phyloP scores from a whole-genome alignment of 148 eudicot species.

The Chenopodium album region DNA sequence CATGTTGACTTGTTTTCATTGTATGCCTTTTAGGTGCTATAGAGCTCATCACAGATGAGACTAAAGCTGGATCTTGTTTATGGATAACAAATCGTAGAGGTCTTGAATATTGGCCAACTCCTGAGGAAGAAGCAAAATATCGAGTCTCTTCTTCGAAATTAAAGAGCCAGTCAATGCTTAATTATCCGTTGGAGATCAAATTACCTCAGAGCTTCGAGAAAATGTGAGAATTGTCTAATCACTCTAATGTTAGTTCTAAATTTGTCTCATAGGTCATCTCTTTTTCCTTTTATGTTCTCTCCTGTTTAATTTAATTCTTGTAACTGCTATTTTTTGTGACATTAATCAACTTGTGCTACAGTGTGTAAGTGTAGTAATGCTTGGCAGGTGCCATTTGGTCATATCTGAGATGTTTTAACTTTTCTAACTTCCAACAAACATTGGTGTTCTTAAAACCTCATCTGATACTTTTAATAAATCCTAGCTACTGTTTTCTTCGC shows the following conservation, averaged over 20 bases:
- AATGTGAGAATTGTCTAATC: slow-evolving; percentile 47
- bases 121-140: slow-evolving; percentile 83
- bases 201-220: slow-evolving; percentile 85
- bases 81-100: slow-evolving; percentile 95
- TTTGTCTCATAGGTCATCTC: slow-evolving; percentile 2
- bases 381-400: background rate
- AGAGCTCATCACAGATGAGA: slow-evolving; percentile 80
- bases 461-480: background rate
- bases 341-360: background rate
- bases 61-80: slow-evolving; percentile 84
- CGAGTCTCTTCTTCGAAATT: slow-evolving; percentile 45
- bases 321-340: background rate
- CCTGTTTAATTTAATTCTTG: background rate
- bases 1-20: slow-evolving; percentile 18
- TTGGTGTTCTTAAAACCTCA: background rate
- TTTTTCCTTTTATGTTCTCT: background rate
- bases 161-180: slow-evolving; percentile 35
- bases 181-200: slow-evolving; percentile 38
- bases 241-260: background rate
- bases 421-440: background rate
- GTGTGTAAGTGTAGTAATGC: background rate
- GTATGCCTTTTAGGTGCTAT: slow-evolving; percentile 57
- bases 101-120: slow-evolving; percentile 93
- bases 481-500: background rate
- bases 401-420: background rate